phyloP scores from a whole-genome alignment of 441 rosid genomes.

The Arabidopsis hybrid region DNA sequence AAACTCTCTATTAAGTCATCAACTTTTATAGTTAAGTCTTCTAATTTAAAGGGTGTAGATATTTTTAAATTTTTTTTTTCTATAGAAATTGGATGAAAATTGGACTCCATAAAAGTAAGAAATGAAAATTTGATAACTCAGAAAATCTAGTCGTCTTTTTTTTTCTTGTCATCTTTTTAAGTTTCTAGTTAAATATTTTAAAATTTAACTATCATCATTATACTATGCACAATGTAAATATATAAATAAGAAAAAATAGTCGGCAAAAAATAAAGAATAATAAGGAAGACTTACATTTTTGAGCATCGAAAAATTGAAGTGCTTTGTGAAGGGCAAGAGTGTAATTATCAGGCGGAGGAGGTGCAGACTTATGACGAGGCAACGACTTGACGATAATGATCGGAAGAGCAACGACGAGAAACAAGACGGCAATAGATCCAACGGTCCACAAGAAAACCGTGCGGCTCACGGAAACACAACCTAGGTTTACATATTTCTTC shows the following conservation, averaged over 20 bases:
- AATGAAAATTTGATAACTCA: background rate
- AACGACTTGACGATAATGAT: slow-evolving; percentile 64
- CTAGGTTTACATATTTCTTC: slow-evolving; percentile 75
- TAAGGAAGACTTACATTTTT: slow-evolving; percentile 63
- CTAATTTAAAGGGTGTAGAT: background rate
- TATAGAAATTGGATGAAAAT: background rate
- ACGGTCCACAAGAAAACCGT: slow-evolving; percentile 63
- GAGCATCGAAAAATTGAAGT: slow-evolving; percentile 86
- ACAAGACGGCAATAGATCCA: slow-evolving; percentile 48
- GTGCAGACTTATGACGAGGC: slow-evolving; percentile 55
- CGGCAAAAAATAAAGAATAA: background rate
- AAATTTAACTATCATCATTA: background rate
- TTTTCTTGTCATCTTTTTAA: background rate
- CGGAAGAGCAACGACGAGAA: slow-evolving; percentile 66
- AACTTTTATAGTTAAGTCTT: background rate
- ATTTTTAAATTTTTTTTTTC: background rate
- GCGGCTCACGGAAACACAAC: slow-evolving; percentile 67
- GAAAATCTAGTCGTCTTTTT: background rate
- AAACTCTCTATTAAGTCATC: too few species aligned
- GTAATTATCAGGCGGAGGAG: slow-evolving; percentile 74
- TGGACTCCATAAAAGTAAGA: background rate
- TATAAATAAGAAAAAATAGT: background rate
- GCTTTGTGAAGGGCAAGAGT: slow-evolving; percentile 82
- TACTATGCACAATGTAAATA: background rate
- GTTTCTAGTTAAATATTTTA: background rate